Evolutionary conservation across 1,284 basidiomycete genomes (phyloP).

Genomic region (Apiotrichum gracile): DNA sequence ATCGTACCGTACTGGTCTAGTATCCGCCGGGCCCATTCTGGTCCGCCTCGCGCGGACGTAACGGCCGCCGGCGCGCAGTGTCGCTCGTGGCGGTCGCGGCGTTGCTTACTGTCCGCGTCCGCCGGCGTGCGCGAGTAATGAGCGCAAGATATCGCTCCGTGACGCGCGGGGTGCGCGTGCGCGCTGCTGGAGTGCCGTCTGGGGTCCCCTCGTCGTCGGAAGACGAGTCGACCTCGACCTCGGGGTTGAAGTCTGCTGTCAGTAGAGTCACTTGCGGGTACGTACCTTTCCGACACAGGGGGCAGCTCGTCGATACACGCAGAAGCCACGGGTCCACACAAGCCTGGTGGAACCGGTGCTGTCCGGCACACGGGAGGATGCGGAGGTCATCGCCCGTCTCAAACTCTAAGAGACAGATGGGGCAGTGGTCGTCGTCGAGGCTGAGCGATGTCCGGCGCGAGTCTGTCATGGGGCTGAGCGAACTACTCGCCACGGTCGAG

Average conservation of each 20-base stretch:
- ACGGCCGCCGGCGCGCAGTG: slow-evolving; percentile 5
- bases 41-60: slow-evolving; percentile 35
- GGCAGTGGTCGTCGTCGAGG: slow-evolving; percentile 62
- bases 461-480: neutral
- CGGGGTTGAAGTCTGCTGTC: slow-evolving; percentile 40
- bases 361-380: slow-evolving; percentile 78
- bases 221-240: slow-evolving; percentile 10
- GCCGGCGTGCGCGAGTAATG: slow-evolving; percentile 34
- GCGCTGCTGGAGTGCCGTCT: slow-evolving; percentile 8
- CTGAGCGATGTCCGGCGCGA: neutral
- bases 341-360: slow-evolving; percentile 75
- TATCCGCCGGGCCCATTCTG: slow-evolving; percentile 36
- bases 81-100: no score
- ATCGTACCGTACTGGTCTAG: neutral
- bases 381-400: slow-evolving; percentile 85
- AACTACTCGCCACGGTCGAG: slow-evolving; percentile 5
- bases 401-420: slow-evolving; percentile 89
- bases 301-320: slow-evolving; percentile 81
- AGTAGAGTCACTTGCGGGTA: no score
- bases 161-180: slow-evolving; percentile 18
- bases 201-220: slow-evolving; percentile 16
- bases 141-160: slow-evolving; percentile 39
- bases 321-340: slow-evolving; percentile 56
- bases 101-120: neutral
- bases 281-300: slow-evolving; percentile 80